These are phyloP conservation scores for Phytophthora fragariae DNA, from an alignment of 352 stramenopile species.

Conservation along the genomic window DNA sequence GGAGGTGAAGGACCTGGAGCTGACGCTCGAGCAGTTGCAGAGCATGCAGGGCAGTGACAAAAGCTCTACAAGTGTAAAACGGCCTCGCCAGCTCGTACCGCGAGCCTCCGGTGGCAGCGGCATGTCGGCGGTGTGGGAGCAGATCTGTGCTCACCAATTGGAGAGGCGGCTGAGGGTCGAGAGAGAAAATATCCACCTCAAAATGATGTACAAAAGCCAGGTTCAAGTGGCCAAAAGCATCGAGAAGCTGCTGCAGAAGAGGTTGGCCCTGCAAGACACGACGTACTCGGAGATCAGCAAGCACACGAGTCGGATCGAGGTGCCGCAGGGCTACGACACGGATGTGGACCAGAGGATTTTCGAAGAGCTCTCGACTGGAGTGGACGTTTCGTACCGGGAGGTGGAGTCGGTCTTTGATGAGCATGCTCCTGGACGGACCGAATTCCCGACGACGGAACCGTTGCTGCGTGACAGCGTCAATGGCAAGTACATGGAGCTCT, in stretches of 20 bases:
- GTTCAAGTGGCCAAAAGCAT: slow-evolving; percentile 39
- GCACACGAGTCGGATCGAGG: slow-evolving; percentile 34
- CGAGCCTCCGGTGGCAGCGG: slow-evolving; percentile 6
- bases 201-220: slow-evolving; percentile 46
- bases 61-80: slow-evolving; percentile 17
- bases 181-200: slow-evolving; percentile 49
- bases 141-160: slow-evolving; percentile 40
- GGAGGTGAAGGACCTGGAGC: slow-evolving; percentile 41
- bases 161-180: slow-evolving; percentile 32
- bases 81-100: slow-evolving; percentile 7
- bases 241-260: slow-evolving; percentile 39
- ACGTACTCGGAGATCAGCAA: slow-evolving; percentile 35
- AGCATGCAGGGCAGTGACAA: slow-evolving; percentile 16
- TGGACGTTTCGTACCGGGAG: slow-evolving; percentile 40
- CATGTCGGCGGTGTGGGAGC: slow-evolving; percentile 41
- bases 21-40: slow-evolving; percentile 37
- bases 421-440: slow-evolving; percentile 21
- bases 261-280: slow-evolving; percentile 27
- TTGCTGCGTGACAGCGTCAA: slow-evolving; percentile 44
- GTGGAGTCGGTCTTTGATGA: slow-evolving; percentile 42
- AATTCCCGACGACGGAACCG: slow-evolving; percentile 34
- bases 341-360: slow-evolving; percentile 34
- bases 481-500: slow-evolving; percentile 60
- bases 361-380: slow-evolving; percentile 32
- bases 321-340: slow-evolving; percentile 23